Base-by-base conservation (phyloP, 2,329 filamentous ascomycete species). In the Trichophyton rubrum region DNA sequence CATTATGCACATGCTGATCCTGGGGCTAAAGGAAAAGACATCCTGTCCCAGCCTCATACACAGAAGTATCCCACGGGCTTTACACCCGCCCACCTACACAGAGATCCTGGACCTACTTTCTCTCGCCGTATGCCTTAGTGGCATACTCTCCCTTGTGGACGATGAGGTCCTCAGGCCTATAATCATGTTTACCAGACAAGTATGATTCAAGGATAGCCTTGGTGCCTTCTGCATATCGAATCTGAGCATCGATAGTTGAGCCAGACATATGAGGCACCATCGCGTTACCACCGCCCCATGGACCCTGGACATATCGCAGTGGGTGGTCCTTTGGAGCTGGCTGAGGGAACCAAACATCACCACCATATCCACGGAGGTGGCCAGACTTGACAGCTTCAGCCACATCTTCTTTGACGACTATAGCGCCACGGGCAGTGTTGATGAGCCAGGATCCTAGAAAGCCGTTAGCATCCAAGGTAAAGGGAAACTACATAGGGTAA, bases 191-290 rank as follows among this genome's bases (percentile, higher is more conserved):
- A 69, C 91, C 91, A 67, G 81, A 84, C 74, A 96, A 89, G 83
- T 97, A 99, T 77, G 86, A 90, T 66, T 92, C 82, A 63, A 99
- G 81, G 72, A 99, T 97, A 67, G 81, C 77, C 87, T 96, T 96
- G 75, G 85, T 88, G 69, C 90, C 90, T 66, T 86, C 80, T 70
- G 90, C 89, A 73, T 96, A 96, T 67, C 90, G 85, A 79, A 89
- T 86, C 82, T 99, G 93, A 62, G 93, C 93, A 73, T 99, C 93
- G 72, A 99, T 87, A n/a, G 91, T 96, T 62, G 92, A 97, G 73
- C 93, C 93, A 11, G 90, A 96, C 90, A 97, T 96, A 85, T 97
- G 93, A 61, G 93, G 90, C 63, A 96, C 91, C 89, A 93, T 99
- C 78, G 91, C 93, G 79, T 97, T 97, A 73, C 93, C 93, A 72